Evolutionary conservation across 805 yeast genomes (phyloP).

Genomic region (Candida pini): DNA sequence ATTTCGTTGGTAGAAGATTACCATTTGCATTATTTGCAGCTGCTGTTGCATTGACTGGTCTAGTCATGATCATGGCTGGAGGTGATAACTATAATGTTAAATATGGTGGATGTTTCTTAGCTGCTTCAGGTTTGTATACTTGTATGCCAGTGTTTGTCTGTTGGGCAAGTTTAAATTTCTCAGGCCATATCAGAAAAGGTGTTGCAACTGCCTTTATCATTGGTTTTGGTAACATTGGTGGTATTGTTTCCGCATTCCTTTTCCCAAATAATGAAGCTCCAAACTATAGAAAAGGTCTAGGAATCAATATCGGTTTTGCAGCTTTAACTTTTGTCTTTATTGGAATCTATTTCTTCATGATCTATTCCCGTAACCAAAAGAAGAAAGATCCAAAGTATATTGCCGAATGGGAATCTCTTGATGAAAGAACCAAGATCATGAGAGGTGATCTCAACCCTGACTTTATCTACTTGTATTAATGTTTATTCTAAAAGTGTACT

Average conservation of each 20-base stretch:
- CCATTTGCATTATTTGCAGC: slow-evolving; percentile 32
- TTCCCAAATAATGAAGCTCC: slow-evolving; percentile 55
- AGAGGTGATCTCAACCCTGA: slow-evolving; percentile 37
- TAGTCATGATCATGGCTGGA: slow-evolving; percentile 48
- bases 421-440: slow-evolving; percentile 26
- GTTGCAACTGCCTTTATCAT: slow-evolving; percentile 47
- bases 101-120: slow-evolving; percentile 60
- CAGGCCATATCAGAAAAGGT: slow-evolving; percentile 56
- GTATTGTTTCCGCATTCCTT: slow-evolving; percentile 56
- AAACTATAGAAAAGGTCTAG: slow-evolving; percentile 48
- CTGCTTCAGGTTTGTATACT: slow-evolving; percentile 53
- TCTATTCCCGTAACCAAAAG: slow-evolving; percentile 28
- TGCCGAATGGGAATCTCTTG: slow-evolving; percentile 23
- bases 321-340: slow-evolving; percentile 34
- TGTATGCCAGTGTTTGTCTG: slow-evolving; percentile 68
- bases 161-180: slow-evolving; percentile 58
- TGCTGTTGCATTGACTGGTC: slow-evolving; percentile 44
- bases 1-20: slow-evolving; percentile 41
- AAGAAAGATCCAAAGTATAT: slow-evolving; percentile 29
- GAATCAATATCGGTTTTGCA: slow-evolving; percentile 44
- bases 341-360: slow-evolving; percentile 27
- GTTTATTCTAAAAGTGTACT: no score
- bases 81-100: slow-evolving; percentile 34
- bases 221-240: slow-evolving; percentile 73
- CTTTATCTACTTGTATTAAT: slow-evolving; percentile 40